Evolutionary conservation across 441 rosid genomes (phyloP).

Genomic region (Populus hybrid): DNA sequence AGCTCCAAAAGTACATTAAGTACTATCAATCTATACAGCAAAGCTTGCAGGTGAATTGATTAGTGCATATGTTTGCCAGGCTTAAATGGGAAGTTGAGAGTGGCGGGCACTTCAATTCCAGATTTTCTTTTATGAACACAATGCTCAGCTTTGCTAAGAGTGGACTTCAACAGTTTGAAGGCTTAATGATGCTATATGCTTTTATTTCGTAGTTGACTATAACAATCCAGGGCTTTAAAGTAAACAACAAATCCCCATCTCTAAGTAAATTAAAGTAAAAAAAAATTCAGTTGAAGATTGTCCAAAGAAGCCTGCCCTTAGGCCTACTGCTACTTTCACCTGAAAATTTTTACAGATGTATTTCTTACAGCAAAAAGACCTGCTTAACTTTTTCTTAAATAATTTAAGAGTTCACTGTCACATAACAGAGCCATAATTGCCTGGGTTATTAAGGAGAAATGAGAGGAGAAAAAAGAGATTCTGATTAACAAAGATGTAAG

Average conservation of each 20-base stretch:
- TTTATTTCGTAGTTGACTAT: too few species aligned
- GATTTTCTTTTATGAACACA: too few species aligned
- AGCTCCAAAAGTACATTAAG: too few species aligned
- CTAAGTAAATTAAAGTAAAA: background rate
- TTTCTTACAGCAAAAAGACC: background rate
- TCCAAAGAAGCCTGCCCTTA: background rate
- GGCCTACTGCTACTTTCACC: background rate
- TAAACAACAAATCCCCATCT: background rate
- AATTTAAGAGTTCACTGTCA: background rate
- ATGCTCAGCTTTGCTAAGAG: too few species aligned
- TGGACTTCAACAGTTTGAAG: too few species aligned
- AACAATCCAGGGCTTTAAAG: too few species aligned
- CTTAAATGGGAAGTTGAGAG: too few species aligned
- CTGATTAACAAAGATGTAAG: background rate
- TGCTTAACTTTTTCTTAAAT: background rate
- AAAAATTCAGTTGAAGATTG: background rate
- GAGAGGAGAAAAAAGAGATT: background rate
- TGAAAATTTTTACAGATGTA: background rate
- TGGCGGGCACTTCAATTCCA: too few species aligned
- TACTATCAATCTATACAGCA: too few species aligned
- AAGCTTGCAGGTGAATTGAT: too few species aligned
- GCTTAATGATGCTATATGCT: too few species aligned
- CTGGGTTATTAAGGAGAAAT: background rate
- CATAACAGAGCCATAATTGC: background rate
- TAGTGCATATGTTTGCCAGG: too few species aligned